phyloP scores from a whole-genome alignment of 2,329 filamentous ascomycete species.

The Stachybotrys chartarum region DNA sequence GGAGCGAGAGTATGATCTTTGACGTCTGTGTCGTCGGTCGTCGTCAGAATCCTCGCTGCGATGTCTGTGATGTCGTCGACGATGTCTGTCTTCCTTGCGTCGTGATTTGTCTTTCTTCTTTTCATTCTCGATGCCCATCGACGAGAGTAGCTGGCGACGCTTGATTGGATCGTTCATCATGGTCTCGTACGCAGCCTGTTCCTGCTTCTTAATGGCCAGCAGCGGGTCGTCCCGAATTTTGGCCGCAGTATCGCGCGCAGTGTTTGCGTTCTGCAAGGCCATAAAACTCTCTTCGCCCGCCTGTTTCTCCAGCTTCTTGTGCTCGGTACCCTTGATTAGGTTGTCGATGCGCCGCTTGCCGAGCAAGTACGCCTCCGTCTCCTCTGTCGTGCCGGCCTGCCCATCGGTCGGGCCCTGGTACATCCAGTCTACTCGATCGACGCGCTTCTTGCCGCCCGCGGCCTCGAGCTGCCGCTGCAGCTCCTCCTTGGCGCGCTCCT shows the following conservation, averaged over 20 bases:
- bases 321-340: slow-evolving; percentile 69
- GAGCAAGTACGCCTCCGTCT: slow-evolving; percentile 87
- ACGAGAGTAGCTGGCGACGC: slow-evolving; percentile 58
- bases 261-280: slow-evolving; percentile 63
- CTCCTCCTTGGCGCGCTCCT: slow-evolving; percentile 89
- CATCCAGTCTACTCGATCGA: slow-evolving; percentile 95
- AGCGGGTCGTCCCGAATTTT: slow-evolving; percentile 91
- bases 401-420: slow-evolving; percentile 81
- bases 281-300: slow-evolving; percentile 53
- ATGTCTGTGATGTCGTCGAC: slow-evolving; percentile 35
- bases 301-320: slow-evolving; percentile 73
- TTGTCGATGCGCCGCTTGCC: slow-evolving; percentile 90
- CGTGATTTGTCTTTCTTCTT: slow-evolving; percentile 32
- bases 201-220: slow-evolving; percentile 86
- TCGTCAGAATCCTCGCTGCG: slow-evolving; percentile 33
- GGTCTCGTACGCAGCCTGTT: slow-evolving; percentile 71
- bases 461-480: slow-evolving; percentile 84
- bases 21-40: slow-evolving; percentile 31
- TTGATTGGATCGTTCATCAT: slow-evolving; percentile 73
- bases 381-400: slow-evolving; percentile 70
- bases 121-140: slow-evolving; percentile 49
- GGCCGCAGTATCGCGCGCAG: slow-evolving; percentile 67
- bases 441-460: slow-evolving; percentile 71
- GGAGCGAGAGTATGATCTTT: slow-evolving; percentile 39
- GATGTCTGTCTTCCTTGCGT: slow-evolving; percentile 26